These are phyloP conservation scores for Amesomyces nigricolor DNA, from an alignment of 2,329 filamentous ascomycete genomes.

Conservation along the genomic window DNA sequence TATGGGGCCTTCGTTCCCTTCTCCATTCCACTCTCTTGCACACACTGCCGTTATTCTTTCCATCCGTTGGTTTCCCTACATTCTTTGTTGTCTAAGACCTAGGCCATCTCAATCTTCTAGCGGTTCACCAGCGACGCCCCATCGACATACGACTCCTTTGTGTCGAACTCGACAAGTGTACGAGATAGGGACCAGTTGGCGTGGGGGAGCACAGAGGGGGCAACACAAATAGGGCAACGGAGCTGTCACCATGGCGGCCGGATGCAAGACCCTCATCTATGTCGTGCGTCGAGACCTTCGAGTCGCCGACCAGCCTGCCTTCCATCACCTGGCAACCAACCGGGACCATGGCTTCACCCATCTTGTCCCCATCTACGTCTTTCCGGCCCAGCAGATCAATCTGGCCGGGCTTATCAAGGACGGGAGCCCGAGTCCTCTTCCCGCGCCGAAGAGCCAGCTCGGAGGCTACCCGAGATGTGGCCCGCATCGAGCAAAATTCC, in stretches of 20 bases:
- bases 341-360: constrained; percentile 56
- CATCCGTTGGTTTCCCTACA: too few species aligned
- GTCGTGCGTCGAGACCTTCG: constrained; percentile 68
- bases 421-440: constrained; percentile 56
- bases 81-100: not conserved
- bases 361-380: constrained; percentile 64
- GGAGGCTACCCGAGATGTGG: constrained; percentile 69
- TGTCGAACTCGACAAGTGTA: too few species aligned
- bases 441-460: constrained; percentile 59
- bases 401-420: constrained; percentile 64
- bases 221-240: not conserved
- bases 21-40: too few species aligned
- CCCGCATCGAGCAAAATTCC: constrained; percentile 64
- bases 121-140: too few species aligned
- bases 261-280: constrained; percentile 53
- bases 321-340: constrained; percentile 51
- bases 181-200: too few species aligned
- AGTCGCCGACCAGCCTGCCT: constrained; percentile 66
- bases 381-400: constrained; percentile 66
- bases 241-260: not conserved
- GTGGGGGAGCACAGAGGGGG: not conserved
- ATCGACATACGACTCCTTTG: too few species aligned
- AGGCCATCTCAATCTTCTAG: not conserved
- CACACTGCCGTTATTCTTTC: too few species aligned
- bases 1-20: too few species aligned